Conservation (phyloP, 2,329 filamentous ascomycete species). For the Massarina eburnea region DNA sequence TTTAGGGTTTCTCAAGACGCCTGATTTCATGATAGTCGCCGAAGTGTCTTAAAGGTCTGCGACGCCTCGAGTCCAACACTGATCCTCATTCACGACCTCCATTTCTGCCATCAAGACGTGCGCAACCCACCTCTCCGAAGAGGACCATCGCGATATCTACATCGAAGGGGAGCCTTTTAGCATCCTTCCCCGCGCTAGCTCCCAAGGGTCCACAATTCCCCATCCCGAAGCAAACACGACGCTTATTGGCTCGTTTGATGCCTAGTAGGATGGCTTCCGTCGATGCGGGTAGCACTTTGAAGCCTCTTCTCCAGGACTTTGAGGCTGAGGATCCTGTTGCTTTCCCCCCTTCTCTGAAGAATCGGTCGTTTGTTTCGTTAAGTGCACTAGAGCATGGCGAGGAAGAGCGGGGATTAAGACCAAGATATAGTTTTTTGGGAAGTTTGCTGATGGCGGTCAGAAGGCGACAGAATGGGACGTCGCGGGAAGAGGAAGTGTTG, state of each 20-base stretch:
- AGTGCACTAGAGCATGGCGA: conserved; percentile 29
- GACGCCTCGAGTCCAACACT: neutral
- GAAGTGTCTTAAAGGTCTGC: neutral
- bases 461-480: conserved; percentile 23
- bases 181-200: neutral
- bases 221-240: neutral
- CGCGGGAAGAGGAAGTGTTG: conserved; percentile 13
- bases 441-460: conserved; percentile 33
- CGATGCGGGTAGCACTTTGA: conserved; percentile 9
- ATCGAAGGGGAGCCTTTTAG: neutral
- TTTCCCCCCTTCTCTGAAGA: conserved; percentile 13
- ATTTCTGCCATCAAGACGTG: neutral
- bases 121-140: no score
- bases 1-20: neutral
- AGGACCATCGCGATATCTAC: no score
- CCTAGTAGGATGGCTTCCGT: conserved; percentile 25
- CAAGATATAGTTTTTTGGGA: conserved; percentile 21
- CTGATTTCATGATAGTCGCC: neutral
- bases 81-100: neutral
- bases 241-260: conserved; percentile 24
- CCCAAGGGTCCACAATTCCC: conserved; percentile 11
- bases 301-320: conserved; percentile 26
- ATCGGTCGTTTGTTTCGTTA: conserved; percentile 18
- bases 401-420: conserved; percentile 15
- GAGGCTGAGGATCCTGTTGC: conserved; percentile 16